Evolutionary conservation across 305 asterid species (phyloP), one percentile per base, ranked within the genome.

Genomic region (Lippia alba): DNA sequence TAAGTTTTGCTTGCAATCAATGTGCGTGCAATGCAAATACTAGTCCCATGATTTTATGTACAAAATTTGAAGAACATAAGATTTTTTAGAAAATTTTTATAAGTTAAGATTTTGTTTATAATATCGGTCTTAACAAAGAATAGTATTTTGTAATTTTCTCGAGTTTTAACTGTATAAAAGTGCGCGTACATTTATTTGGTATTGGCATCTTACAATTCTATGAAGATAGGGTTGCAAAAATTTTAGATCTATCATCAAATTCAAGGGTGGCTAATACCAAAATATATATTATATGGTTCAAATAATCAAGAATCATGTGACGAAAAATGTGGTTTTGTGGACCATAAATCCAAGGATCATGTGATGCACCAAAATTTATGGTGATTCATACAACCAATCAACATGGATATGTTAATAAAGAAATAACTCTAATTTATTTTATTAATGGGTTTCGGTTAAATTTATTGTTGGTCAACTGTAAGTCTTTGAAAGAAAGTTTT

Each of bases 281-380:
- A 36, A 59, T 44, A 44, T 44, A 44, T 44, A 44, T 44, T 54
- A 16, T 66, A 67, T 55, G 56, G 53, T 40, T 48, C 53, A 75
- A 71, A 62, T 71, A 56, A 49, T 74, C 77, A 72, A 71, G 83
- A 78, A 73, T 58, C 83, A 75, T 78, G 83, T 78, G 85, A 77
- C 58, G 14, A 73, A 76, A 74, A 59, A 6, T 44, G 49, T 11
- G 14, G 18, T 62, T 59, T 15, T 12, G 77, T 66, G 81, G 84
- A 70, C 81, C 74, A 80, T 65, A 61, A 75, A 74, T 62, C 75
- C 59, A 72, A 60, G 77, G 72, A 72, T 72, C 86, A 78, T 78
- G 86, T 78, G 86, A 78, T 66, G 81, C 44, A 53, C 69, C 73
- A 46, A 56, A 12, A 48, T 48, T 61, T 73, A 46, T 66, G 71